Evolutionary conservation across 2,329 filamentous ascomycete genomes (phyloP).

Genomic region (Stachybotrys echinatus): DNA sequence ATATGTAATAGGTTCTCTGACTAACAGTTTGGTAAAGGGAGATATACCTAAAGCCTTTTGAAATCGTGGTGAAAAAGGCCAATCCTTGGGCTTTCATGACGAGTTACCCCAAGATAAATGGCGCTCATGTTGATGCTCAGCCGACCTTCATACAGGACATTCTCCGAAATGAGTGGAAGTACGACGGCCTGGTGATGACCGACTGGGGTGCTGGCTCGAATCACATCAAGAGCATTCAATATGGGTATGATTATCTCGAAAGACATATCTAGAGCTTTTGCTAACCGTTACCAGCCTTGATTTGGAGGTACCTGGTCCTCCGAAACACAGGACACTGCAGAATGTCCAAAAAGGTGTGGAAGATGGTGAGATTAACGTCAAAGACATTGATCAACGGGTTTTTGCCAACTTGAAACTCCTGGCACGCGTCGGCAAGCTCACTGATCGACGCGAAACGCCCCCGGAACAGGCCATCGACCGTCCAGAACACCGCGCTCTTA

Average conservation of each 20-base stretch:
- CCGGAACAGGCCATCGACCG: too few species aligned
- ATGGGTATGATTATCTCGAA: background rate
- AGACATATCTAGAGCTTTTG: too few species aligned
- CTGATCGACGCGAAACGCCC: too few species aligned
- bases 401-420: too few species aligned
- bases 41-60: constrained; percentile 26
- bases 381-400: too few species aligned
- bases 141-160: constrained; percentile 14
- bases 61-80: constrained; percentile 27
- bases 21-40: background rate
- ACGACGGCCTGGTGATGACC: constrained; percentile 16
- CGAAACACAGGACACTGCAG: constrained; percentile 6
- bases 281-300: too few species aligned
- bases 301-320: constrained; percentile 26
- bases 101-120: constrained; percentile 29
- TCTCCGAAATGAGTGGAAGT: constrained; percentile 33
- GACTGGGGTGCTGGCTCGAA: constrained; percentile 13
- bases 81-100: constrained; percentile 26
- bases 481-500: constrained; percentile 14
- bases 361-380: too few species aligned
- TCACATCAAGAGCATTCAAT: background rate
- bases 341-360: constrained; percentile 5
- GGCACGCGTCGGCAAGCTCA: too few species aligned
- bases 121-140: constrained; percentile 18
- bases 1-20: too few species aligned